Conservation (phyloP, 352 stramenopile species). For the Pythium catenulatum region DNA sequence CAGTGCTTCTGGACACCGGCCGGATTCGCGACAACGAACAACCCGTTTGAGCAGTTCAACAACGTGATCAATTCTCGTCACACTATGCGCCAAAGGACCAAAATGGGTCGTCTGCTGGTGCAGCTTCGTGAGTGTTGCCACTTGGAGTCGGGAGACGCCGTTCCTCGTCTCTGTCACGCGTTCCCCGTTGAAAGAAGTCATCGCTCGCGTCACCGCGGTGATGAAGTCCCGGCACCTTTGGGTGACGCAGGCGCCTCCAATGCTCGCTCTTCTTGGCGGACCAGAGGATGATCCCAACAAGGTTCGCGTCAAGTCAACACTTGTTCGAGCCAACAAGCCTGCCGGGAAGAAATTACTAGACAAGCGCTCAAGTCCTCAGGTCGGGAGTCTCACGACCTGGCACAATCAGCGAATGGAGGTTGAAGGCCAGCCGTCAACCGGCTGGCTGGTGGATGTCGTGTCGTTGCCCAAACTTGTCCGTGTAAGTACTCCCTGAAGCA, state of each 20-base stretch:
- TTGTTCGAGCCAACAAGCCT: neutral
- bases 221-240: neutral
- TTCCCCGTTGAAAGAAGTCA: neutral
- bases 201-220: neutral
- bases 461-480: too few species aligned
- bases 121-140: conserved; percentile 12
- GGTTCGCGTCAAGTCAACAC: neutral
- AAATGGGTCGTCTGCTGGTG: conserved; percentile 17
- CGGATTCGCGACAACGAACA: conserved; percentile 46
- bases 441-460: too few species aligned
- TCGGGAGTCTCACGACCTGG: neutral
- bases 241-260: neutral
- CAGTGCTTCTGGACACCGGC: conserved; percentile 28
- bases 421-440: neutral
- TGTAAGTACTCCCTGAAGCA: too few species aligned
- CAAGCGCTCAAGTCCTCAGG: neutral
- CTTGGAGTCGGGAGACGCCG: neutral
- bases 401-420: conserved; percentile 18
- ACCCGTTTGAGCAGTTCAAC: conserved; percentile 53
- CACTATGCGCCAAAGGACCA: conserved; percentile 4
- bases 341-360: neutral
- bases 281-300: too few species aligned
- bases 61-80: conserved; percentile 49
- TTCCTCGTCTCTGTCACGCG: neutral
- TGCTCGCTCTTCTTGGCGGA: neutral